Percentiles rank a stretch among this genome's conserved stretches.
Evolutionary conservation across 352 stramenopile genomes (phyloP).

Genomic region (Halophytophthora batemanensis): DNA sequence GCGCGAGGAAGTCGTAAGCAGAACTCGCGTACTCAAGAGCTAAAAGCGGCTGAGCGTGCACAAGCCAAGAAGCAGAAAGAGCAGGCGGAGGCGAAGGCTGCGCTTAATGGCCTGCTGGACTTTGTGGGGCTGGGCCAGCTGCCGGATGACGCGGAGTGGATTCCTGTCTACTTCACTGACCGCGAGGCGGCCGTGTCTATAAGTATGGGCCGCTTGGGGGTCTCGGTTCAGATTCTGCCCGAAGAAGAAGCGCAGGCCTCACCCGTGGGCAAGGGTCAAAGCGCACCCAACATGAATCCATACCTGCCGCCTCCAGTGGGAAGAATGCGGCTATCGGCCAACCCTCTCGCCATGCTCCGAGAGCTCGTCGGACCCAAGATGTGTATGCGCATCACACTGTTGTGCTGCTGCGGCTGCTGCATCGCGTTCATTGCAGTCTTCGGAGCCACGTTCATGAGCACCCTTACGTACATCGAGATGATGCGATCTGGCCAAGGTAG

Average conservation of each 20-base stretch:
- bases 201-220: slow-evolving; percentile 60
- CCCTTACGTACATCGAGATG: slow-evolving; percentile 60
- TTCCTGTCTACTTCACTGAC: slow-evolving; percentile 76
- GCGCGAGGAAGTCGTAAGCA: not conserved
- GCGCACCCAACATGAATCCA: slow-evolving; percentile 88
- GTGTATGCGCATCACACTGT: slow-evolving; percentile 44
- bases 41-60: slow-evolving; percentile 10
- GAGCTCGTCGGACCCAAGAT: slow-evolving; percentile 66
- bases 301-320: slow-evolving; percentile 87
- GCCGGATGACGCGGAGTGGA: slow-evolving; percentile 70
- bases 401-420: slow-evolving; percentile 58
- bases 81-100: slow-evolving; percentile 49
- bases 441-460: slow-evolving; percentile 76
- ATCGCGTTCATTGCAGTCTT: slow-evolving; percentile 64
- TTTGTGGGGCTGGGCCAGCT: slow-evolving; percentile 76
- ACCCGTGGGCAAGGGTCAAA: slow-evolving; percentile 75
- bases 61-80: slow-evolving; percentile 43
- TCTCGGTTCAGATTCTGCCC: slow-evolving; percentile 82
- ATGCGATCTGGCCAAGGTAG: slow-evolving; percentile 4
- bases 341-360: slow-evolving; percentile 80
- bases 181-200: slow-evolving; percentile 59
- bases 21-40: slow-evolving; percentile 7
- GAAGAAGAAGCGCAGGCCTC: slow-evolving; percentile 73
- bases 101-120: slow-evolving; percentile 59
- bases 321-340: slow-evolving; percentile 75